phyloP scores from a whole-genome alignment of 352 stramenopile species.

The Pythium periplocum region DNA sequence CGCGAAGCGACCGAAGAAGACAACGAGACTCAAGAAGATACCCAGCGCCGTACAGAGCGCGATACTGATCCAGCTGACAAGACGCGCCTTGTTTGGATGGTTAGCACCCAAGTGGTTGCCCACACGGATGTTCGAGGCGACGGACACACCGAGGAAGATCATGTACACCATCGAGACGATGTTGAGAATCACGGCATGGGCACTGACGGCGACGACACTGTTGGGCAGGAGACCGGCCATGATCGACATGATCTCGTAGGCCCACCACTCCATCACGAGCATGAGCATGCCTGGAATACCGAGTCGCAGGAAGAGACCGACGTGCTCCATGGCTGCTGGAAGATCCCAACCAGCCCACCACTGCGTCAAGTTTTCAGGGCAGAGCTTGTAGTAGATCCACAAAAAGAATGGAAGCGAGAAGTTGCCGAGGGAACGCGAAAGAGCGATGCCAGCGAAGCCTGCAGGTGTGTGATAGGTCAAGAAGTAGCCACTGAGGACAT shows the following conservation, averaged over 20 bases:
- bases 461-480: constrained; percentile 65
- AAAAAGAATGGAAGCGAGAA: constrained; percentile 48
- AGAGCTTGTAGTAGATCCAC: constrained; percentile 43
- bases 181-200: constrained; percentile 70
- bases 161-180: constrained; percentile 68
- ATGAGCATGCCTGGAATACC: constrained; percentile 62
- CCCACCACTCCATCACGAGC: constrained; percentile 73
- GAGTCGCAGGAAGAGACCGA: constrained; percentile 58
- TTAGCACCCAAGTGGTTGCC: constrained; percentile 75
- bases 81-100: constrained; percentile 41
- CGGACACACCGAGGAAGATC: constrained; percentile 61
- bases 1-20: constrained; percentile 38
- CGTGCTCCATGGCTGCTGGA: constrained; percentile 33
- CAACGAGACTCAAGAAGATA: constrained; percentile 24
- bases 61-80: constrained; percentile 46
- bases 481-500: constrained; percentile 55
- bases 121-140: constrained; percentile 68
- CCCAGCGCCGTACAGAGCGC: constrained; percentile 24
- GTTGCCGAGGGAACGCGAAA: constrained; percentile 59
- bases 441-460: constrained; percentile 73
- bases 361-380: constrained; percentile 24
- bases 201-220: constrained; percentile 58
- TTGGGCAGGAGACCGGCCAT: constrained; percentile 65
- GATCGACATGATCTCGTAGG: constrained; percentile 69
- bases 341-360: constrained; percentile 72